Conservation (phyloP, 495 filamentous ascomycete species). For the Letharia lupina region DNA sequence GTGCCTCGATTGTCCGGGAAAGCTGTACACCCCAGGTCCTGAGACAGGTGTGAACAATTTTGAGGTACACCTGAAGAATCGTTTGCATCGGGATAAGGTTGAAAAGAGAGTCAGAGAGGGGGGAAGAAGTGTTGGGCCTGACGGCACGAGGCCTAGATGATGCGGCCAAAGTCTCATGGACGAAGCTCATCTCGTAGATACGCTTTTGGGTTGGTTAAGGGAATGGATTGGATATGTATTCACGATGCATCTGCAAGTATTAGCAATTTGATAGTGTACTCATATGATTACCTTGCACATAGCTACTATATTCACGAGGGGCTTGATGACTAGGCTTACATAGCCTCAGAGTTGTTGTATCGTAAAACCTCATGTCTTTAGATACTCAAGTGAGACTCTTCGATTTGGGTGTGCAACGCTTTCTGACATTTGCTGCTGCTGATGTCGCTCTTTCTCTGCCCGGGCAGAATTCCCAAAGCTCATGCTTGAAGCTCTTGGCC, state of each 20-base stretch:
- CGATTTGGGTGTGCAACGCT: background rate
- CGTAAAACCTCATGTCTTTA: background rate
- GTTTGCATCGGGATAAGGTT: conserved; percentile 66
- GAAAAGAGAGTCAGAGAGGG: conserved; percentile 40
- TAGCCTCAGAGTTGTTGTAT: background rate
- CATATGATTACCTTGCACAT: background rate
- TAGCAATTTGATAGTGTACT: background rate
- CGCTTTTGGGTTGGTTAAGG: background rate
- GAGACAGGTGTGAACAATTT: conserved; percentile 81
- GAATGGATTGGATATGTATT: conserved; percentile 4
- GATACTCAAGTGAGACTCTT: background rate
- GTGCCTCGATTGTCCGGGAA: conserved; percentile 86
- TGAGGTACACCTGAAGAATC: conserved; percentile 78
- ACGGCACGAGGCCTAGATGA: background rate
- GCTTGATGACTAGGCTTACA: background rate
- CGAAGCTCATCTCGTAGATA: background rate
- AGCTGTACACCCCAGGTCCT: conserved; percentile 83
- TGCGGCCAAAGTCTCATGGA: too few relatives aligned
- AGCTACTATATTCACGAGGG: background rate
- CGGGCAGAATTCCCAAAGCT: background rate
- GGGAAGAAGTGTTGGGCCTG: background rate
- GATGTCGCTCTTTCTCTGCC: background rate
- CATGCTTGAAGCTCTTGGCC: background rate
- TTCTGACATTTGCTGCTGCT: background rate
- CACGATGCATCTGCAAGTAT: background rate